These are phyloP conservation scores for Clarireedia sp. DNA, from an alignment of 2,329 filamentous ascomycete species.

Conservation along the genomic window DNA sequence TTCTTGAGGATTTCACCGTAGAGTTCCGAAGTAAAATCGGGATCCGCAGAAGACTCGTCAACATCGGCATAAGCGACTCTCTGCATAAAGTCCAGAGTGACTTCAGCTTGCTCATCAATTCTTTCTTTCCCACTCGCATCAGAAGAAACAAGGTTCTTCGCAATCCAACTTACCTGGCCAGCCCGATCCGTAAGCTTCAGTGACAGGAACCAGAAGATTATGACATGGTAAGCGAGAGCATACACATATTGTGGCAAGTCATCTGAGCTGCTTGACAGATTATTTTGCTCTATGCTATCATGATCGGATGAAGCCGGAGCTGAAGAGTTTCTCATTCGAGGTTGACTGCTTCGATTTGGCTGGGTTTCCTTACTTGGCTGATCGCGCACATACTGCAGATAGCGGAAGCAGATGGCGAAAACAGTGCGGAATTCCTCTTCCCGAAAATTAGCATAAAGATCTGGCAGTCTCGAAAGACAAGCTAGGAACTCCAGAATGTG, in stretches of 20 bases:
- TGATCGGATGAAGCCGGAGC: conserved; percentile 27
- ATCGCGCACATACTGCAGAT: conserved; percentile 81
- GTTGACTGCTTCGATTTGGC: conserved; percentile 31
- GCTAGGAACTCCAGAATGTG: conserved; percentile 96
- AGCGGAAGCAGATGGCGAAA: conserved; percentile 91
- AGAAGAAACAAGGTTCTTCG: conserved; percentile 70
- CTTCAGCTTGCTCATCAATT: conserved; percentile 85
- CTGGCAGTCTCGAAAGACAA: conserved; percentile 73
- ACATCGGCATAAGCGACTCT: conserved; percentile 78
- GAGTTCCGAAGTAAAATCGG: conserved; percentile 53
- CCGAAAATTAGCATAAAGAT: conserved; percentile 80
- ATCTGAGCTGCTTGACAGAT: conserved; percentile 44
- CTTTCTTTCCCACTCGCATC: conserved; percentile 67
- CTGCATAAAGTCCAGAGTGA: conserved; percentile 93
- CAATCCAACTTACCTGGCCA: conserved; percentile 83
- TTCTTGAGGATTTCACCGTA: conserved; percentile 61
- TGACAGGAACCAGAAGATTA: conserved; percentile 94
- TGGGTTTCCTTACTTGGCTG: conserved; percentile 34
- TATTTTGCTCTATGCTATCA: conserved; percentile 35
- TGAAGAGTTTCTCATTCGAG: conserved; percentile 21
- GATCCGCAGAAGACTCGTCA: conserved; percentile 63
- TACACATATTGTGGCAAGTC: conserved; percentile 91
- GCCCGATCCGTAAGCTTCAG: conserved; percentile 77
- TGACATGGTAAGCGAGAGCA: conserved; percentile 86
- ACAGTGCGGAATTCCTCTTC: conserved; percentile 90